Evolutionary conservation across 2,329 filamentous ascomycete genomes (phyloP), one percentile per base, ranked within the genome.

Genomic region (Aspergillus udagawae): DNA sequence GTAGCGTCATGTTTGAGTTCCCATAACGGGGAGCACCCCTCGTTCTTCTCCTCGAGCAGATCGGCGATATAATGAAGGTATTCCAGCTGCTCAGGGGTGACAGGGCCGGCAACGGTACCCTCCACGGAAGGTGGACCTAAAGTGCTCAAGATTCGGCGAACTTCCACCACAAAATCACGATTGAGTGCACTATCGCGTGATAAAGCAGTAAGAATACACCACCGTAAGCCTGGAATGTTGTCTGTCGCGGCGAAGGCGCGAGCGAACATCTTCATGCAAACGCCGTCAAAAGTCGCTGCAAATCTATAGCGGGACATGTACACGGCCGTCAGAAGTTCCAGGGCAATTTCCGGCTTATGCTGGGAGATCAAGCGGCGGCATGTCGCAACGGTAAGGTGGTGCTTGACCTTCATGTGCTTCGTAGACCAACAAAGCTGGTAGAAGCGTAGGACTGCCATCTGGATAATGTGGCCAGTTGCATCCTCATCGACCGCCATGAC

Each of bases 131-230:
- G 17, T 41, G 21, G 52, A 49, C 28, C 54, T 62, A 53, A 56
- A 67, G 21, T 21, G 47, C 59, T 64, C 25, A 73, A 45, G 28
- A 71, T 51, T 5, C 69, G 68, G 28, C 66, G 63, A 8, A 67
- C 64, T 54, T 77, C 75, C 20, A 68, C 69, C 2, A 74, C 59
- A 28, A 77, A 69, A 50, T 72, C 65, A 25, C 55, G 66, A 42
- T 57, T 67, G 25, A 71, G 54, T 12, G 70, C 67, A 32, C 69
- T 72, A 2, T 61, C 58, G 28, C 74, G 70, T 28, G 70, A 64
- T 25, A 77, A 62, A n/a, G 66, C 71, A 2, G 73, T 72, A 52
- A 75, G 52, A 44, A 77, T 67, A 51, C 73, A 75, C 75, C 75
- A 77, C 51, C 74, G 73, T 2, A 76, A 60, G 2, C 75, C 75